Conservation (phyloP, 306 rosid species). For the Glycine tomentella region DNA sequence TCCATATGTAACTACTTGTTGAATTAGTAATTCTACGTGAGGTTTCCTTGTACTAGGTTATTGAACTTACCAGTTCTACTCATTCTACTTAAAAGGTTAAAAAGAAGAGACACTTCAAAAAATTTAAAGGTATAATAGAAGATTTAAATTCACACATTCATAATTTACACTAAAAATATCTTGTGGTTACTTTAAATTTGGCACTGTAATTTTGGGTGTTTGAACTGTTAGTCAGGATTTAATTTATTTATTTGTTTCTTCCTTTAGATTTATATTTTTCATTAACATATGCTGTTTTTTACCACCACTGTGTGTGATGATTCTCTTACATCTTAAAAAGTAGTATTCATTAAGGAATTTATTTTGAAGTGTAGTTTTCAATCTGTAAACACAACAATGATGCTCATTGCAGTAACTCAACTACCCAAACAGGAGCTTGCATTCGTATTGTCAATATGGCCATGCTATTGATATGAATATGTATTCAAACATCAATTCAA, state of each 20-base stretch:
- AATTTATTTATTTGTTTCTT: neutral
- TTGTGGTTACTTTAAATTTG: neutral
- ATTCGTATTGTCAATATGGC: neutral
- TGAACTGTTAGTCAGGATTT: neutral
- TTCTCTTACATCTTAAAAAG: neutral
- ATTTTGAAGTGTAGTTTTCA: neutral
- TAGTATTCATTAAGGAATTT: neutral
- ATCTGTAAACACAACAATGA: neutral
- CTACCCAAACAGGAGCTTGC: neutral
- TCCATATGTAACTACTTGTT: slow-evolving; percentile 14
- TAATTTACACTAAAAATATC: neutral
- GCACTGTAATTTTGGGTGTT: neutral
- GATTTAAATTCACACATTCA: neutral
- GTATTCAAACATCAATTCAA: neutral
- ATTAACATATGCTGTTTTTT: neutral
- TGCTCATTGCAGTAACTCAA: neutral
- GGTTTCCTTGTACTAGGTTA: neutral
- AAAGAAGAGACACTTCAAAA: neutral
- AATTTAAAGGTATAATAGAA: neutral
- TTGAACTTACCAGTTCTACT: neutral
- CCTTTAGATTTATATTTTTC: neutral
- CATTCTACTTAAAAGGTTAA: neutral
- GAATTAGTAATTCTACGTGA: slow-evolving; percentile 11
- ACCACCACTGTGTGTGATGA: neutral
- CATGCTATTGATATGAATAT: neutral